Base-by-base conservation (phyloP, 2,329 filamentous ascomycete species). In the Nothopassalora personata region DNA sequence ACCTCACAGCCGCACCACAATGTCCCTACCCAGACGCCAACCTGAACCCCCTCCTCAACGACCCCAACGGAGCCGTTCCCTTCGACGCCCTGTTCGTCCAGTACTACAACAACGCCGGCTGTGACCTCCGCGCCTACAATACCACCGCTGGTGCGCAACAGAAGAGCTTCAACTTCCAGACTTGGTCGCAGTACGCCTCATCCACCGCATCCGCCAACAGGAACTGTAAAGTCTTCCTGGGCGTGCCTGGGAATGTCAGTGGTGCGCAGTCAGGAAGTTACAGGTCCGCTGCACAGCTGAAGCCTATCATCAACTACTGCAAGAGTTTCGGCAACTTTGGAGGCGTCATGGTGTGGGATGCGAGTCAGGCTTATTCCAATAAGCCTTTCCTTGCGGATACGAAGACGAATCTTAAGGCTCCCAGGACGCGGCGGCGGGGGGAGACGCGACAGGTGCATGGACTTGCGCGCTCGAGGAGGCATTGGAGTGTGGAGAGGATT, bases 1-100 rank as follows among this genome's bases (percentile, higher is more conserved):
- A 72, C 65, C 68, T 77, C 59, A 73, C 72, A 47, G 71, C 73
- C 2, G 73, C 75, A 11, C 75, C 75, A 2, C 74, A 77, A 61
- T 77, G 74, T 43, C 72, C 73, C 0, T 72, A 68, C 52, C 75
- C 74, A 3, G 74, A 76, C 58, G 66, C 67, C 1, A 70, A 64
- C 18, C 61, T 65, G 11, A 57, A 71, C 11, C 59, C 72, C 28
- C 66, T 74, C 18, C 64, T 70, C 5, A 2, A 85, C 84, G 0
- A 86, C 86, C 0, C 86, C 86, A 15, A 87, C 30, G 49, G 49
- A 9, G 49, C 49, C 89, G 73, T 91, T 86, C 67, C 79, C 80
- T 72, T 71, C 63, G 76, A 78, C 54, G 72, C 72, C 4, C 66
- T 78, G 31, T 76, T 69, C 54, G 69, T 77, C 9, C 75, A 78